Base-by-base conservation (phyloP, 306 rosid genomes). In the Alnus glutinosa region DNA sequence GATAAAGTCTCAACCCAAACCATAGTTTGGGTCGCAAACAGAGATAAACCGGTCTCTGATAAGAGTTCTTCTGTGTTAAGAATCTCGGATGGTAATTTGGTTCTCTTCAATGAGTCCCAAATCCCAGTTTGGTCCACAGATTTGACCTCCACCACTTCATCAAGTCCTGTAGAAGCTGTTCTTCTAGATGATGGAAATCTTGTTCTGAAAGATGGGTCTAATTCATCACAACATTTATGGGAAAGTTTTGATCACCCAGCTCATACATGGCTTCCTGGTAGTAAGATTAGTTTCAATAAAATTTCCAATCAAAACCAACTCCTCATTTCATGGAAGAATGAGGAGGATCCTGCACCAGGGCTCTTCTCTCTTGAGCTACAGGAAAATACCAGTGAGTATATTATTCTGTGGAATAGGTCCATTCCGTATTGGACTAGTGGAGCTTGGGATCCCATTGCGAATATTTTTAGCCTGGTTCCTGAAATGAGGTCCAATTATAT, bases 11-110 rank as follows among this genome's bases (percentile, higher is more conserved):
- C 76, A 23, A 2, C 0, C 4, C 48, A 4, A 69, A 87, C 88
- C 54, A 3, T 68, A n/a, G 97, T 92, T 59, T 92, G 92, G 97
- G 90, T 89, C 5, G 97, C 94, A 9, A 92, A 92, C 50, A 84
- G 94, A 79, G 87, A 89, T 28, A 13, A 73, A 5, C 91, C 92
- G 0, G 76, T 92, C 5, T 81, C 87, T 7, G 87, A 89, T 46
- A 88, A 36, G 74, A 75, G 78, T 69, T 83, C 84, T 4, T 88
- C 89, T 3, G 61, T 23, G 4, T 83, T 89, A 42, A 81, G 34
- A 62, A 79, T 89, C 13, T 89, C 76, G 0, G 75, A 7, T 6
- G 87, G 86, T n/a, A 85, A 91, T 69, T 81, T 89, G 62, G 89
- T 88, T 19, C 83, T 88, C 30, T 80, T 88, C 5, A 78, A 86